Conservation (phyloP, 2,329 filamentous ascomycete species). For the Penicillium sp. region DNA sequence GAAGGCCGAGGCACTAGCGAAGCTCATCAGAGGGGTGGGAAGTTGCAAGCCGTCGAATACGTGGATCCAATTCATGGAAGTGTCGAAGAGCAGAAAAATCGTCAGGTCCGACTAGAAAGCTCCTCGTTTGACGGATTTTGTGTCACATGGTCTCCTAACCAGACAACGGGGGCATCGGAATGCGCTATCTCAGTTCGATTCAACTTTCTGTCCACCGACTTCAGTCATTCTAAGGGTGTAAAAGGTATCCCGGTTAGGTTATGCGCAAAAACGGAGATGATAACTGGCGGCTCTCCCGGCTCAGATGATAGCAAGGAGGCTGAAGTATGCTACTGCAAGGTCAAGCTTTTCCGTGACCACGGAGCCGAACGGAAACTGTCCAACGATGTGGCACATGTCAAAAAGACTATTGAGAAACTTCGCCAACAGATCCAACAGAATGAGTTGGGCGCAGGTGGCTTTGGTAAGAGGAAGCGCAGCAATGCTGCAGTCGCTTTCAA, state of each 20-base stretch:
- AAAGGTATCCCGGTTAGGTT: conserved; percentile 95
- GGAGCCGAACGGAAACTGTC: conserved; percentile 93
- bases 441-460: conserved; percentile 63
- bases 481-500: conserved; percentile 55
- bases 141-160: conserved; percentile 81
- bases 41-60: conserved; percentile 92
- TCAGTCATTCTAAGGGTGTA: conserved; percentile 97
- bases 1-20: conserved; percentile 95
- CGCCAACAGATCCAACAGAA: conserved; percentile 89
- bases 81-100: conserved; percentile 60
- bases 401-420: conserved; percentile 94
- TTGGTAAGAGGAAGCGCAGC: conserved; percentile 66
- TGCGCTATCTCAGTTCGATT: conserved; percentile 91
- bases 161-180: conserved; percentile 68
- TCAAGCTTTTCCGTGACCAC: conserved; percentile 95
- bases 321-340: conserved; percentile 93
- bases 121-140: conserved; percentile 94
- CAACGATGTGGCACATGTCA: conserved; percentile 92
- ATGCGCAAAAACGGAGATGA: conserved; percentile 82
- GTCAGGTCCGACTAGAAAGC: conserved; percentile 71
- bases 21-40: conserved; percentile 89
- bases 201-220: conserved; percentile 98
- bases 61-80: conserved; percentile 69
- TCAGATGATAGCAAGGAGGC: conserved; percentile 37
- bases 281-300: conserved; percentile 56